Evolutionary conservation across 495 filamentous ascomycete genomes (phyloP), one percentile per base, ranked within the genome.

Genomic region (Penicillium waksmanii): DNA sequence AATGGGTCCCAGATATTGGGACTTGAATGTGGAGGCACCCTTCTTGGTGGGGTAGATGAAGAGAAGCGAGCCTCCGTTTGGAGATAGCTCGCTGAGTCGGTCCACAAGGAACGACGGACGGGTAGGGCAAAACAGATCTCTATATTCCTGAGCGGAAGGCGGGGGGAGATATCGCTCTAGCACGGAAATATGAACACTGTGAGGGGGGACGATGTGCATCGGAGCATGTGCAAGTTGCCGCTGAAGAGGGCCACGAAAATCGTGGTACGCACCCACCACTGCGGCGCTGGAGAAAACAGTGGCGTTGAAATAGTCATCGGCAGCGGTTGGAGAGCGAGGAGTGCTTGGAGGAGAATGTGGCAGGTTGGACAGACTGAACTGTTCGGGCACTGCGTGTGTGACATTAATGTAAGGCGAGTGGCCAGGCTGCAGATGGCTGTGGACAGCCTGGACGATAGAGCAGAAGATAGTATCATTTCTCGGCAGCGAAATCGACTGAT

Each of bases 121-220:
- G 18, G 73, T 74, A n/a, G 72, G 63, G 35, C 69, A 73, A 67
- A 90, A 89, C 60, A 90, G 77, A 62, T 86, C 80, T 27, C 74
- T 68, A 52, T 87, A 87, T 62, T 90, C 87, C 60, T 84, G 75
- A 4, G 65, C 57, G 6, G 84, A 84, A 1, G 84, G 77, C 13
- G 88, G 88, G 50, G 88, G 88, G 6, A 91, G 85, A 67, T 87
- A 91, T 6, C 88, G 85, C 68, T 91, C 88, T 8, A 91, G 75
- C 12, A 90, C 74, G 2, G 87, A 86, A 44, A 89, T 73, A 53
- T 89, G 80, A 23, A 90, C 79, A 43, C 80, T 88, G 46, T 77
- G 79, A 6, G 88, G 88, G 0, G 86, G 82, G 5, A 90, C 85
- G 54, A 89, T 80, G 7, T 85, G 85, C 62, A 83, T 79, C 8